A percentile compares a stretch with the other conserved stretches of the same genome.
Conservation (phyloP, 106 monocot species). For the Phalaenopsis equestris region DNA sequence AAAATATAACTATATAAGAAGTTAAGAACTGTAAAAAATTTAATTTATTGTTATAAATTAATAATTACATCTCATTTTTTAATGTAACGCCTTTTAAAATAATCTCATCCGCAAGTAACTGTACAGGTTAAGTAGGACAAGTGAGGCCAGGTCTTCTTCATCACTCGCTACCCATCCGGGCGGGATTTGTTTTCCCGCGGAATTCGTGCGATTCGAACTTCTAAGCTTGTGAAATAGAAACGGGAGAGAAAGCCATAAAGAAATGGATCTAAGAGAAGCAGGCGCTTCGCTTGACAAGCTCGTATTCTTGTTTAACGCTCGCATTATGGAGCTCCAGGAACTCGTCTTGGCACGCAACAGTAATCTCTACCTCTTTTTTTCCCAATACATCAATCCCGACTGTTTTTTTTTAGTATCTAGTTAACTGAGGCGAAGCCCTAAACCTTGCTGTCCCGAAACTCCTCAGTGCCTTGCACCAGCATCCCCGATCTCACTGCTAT, state of each 20-base stretch:
- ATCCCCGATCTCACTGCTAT: conserved; percentile 59
- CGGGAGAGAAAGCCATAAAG: background rate
- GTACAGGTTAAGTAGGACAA: too few relatives aligned
- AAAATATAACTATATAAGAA: too few relatives aligned
- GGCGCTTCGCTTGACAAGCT: conserved; percentile 65
- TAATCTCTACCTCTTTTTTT: conserved; percentile 13
- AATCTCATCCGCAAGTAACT: too few relatives aligned
- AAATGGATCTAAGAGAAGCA: conserved; percentile 75
- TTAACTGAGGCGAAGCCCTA: background rate
- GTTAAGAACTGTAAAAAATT: too few relatives aligned
- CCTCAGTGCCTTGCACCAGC: conserved; percentile 58
- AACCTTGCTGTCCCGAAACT: background rate
- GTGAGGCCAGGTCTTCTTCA: too few relatives aligned
- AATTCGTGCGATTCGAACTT: background rate
- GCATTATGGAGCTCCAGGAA: conserved; percentile 72
- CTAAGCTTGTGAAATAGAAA: background rate
- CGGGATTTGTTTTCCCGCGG: too few relatives aligned
- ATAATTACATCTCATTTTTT: too few relatives aligned
- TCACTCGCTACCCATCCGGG: too few relatives aligned
- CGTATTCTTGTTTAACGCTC: conserved; percentile 57
- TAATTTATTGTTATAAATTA: too few relatives aligned
- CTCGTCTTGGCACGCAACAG: conserved; percentile 89
- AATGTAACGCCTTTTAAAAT: too few relatives aligned
- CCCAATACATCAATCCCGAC: background rate
- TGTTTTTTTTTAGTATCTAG: background rate